phyloP scores from a whole-genome alignment of 2,329 filamentous ascomycete species.

The Hypomyces perniciosus region DNA sequence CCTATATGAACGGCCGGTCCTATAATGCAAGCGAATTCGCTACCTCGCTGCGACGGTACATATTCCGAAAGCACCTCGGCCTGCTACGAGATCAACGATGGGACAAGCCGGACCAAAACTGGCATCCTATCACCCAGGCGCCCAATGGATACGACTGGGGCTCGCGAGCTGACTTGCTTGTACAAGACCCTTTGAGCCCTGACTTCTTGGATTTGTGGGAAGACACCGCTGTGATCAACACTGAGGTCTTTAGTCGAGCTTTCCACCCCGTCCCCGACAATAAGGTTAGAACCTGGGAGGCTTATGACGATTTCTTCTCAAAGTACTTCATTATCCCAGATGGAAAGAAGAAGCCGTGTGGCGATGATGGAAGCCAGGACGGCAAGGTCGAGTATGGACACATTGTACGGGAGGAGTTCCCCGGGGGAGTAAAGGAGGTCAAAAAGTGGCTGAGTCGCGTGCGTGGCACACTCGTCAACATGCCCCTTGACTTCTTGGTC shows the following conservation, averaged over 20 bases:
- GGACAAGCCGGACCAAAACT: conserved; percentile 65
- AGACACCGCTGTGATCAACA: conserved; percentile 67
- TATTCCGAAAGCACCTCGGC: conserved; percentile 90
- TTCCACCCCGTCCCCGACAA: conserved; percentile 77
- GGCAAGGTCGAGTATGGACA: conserved; percentile 76
- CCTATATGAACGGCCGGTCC: conserved; percentile 64
- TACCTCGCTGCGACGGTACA: conserved; percentile 70
- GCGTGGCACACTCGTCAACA: conserved; percentile 72
- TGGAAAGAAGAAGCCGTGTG: conserved; percentile 41
- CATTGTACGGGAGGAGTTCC: conserved; percentile 74
- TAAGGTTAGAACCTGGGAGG: conserved; percentile 60
- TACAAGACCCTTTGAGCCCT: conserved; percentile 66
- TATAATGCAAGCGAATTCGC: conserved; percentile 72
- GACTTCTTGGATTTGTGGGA: conserved; percentile 69
- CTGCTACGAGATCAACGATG: conserved; percentile 69
- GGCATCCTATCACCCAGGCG: conserved; percentile 63
- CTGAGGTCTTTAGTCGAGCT: conserved; percentile 69
- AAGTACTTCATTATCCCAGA: conserved; percentile 57
- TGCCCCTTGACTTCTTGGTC: conserved; percentile 83
- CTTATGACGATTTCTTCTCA: conserved; percentile 68
- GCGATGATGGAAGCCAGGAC: conserved; percentile 27
- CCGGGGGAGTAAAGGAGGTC: conserved; percentile 64
- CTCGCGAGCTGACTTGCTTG: conserved; percentile 59
- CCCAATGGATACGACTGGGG: conserved; percentile 71
- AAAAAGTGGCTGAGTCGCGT: conserved; percentile 64